A percentile compares a stretch with the other conserved stretches of the same genome.
These are phyloP conservation scores for Backusella mclennaniae DNA, from an alignment of 192 early-diverging fungal species.

Conservation along the genomic window DNA sequence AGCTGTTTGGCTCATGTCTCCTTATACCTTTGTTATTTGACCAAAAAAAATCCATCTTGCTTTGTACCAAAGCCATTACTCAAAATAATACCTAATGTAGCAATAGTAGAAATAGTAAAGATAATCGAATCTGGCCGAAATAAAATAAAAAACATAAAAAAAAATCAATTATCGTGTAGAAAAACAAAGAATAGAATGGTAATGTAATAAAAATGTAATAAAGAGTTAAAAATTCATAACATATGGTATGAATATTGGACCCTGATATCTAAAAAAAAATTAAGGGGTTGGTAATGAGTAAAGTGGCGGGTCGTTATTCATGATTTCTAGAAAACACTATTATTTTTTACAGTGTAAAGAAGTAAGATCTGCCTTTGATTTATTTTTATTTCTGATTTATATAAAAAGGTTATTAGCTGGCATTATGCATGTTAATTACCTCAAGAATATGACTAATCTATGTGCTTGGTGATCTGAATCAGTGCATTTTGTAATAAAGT, in stretches of 20 bases:
- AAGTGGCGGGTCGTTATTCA: background rate
- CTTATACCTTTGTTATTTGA: background rate
- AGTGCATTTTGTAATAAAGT: background rate
- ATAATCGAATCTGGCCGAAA: background rate
- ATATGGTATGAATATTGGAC: background rate
- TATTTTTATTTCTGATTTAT: constrained; percentile 2
- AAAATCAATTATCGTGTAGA: background rate
- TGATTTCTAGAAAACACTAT: background rate
- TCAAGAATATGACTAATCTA: background rate
- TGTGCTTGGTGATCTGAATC: background rate
- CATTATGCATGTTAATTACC: constrained; percentile 1
- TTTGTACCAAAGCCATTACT: background rate
- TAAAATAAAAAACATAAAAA: too few species aligned
- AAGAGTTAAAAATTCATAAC: background rate
- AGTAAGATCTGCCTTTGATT: background rate
- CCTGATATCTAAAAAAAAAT: background rate
- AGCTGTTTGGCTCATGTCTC: background rate
- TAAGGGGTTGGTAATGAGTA: background rate
- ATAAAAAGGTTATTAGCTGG: constrained; percentile 1
- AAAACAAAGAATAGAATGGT: background rate
- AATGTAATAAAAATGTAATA: background rate
- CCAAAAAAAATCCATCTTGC: background rate
- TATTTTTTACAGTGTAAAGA: background rate
- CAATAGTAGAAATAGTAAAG: background rate
- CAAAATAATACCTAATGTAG: background rate